Base-by-base conservation (phyloP, 2,329 filamentous ascomycete species). In the Stachybotrys echinatus region DNA sequence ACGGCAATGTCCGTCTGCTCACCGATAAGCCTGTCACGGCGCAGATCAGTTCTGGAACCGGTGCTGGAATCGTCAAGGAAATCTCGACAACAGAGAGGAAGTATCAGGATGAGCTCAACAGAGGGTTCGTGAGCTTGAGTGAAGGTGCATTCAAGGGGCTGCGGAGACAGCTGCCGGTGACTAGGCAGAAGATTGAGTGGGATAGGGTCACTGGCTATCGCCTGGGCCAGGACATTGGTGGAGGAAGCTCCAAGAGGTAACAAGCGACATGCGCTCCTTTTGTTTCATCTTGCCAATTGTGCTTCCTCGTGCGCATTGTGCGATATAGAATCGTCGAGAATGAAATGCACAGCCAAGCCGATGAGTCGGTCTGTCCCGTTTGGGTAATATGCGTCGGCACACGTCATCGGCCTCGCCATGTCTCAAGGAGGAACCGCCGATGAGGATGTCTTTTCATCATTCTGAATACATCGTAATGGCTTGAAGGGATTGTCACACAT, bases 161-260 rank as follows among this genome's bases (percentile, higher is more conserved):
- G 67, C 83, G 94, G 64, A 83, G 94, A 71, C 94, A 97, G 73
- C 74, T 99, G 66, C 94, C 94, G 1, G 91, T 99, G 52, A 99
- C 94, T 54, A 85, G 94, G 65, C 94, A 99, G 76, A 96, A 96
- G 80, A 92, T 99, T 60, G 94, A 99, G 73, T 99, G 94, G 94
- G 92, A 99, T 70, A 96, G 96, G 77, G 89, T 99, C 58, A 87
- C 89, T 43, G 91, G 90, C 59, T 99, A 99, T 74, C 80, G 90
- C 53, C 75, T 95, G 58, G 88, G 88, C 22, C 87, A 90, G 69
- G 87, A 89, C 64, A 89, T 90, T 67, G 84, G 85, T 18, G 85
- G 86, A 46, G 84, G 84, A 48, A 83, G 82, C 59, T 74, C 74
- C 45, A 75, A 74, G 64, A 71, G 75, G 67, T 82, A 72, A 62